These are phyloP conservation scores for Narthecium ossifragum DNA, from an alignment of 106 monocot species.

Conservation along the genomic window DNA sequence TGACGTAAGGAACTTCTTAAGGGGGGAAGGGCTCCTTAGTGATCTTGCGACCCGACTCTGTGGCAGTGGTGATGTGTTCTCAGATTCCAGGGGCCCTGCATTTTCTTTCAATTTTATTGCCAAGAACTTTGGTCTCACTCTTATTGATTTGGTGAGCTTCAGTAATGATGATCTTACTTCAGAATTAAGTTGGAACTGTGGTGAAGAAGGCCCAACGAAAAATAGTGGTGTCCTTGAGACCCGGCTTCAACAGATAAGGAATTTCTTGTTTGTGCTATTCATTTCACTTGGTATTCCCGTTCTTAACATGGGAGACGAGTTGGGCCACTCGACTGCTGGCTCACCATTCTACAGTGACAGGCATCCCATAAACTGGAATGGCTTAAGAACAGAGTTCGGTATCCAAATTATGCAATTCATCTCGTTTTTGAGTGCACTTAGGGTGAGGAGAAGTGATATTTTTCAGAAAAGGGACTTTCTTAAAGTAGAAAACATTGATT, in stretches of 20 bases:
- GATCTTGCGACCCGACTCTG: slow-evolving; percentile 80
- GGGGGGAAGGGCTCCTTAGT: slow-evolving; percentile 68
- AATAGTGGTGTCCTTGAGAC: slow-evolving; percentile 41
- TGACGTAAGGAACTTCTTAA: slow-evolving; percentile 71
- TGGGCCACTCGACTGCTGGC: slow-evolving; percentile 55
- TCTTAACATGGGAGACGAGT: slow-evolving; percentile 91
- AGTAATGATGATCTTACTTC: slow-evolving; percentile 35
- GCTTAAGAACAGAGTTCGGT: slow-evolving; percentile 34
- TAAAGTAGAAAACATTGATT: slow-evolving; percentile 63
- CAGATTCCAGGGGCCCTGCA: slow-evolving; percentile 58
- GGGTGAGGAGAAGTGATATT: slow-evolving; percentile 56
- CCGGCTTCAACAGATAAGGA: slow-evolving; percentile 69
- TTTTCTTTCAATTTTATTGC: slow-evolving; percentile 78
- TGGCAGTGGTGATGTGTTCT: slow-evolving; percentile 86
- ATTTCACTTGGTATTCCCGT: slow-evolving; percentile 84
- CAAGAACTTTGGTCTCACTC: slow-evolving; percentile 68
- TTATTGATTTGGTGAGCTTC: slow-evolving; percentile 88
- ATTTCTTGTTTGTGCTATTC: slow-evolving; percentile 78
- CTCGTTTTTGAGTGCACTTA: slow-evolving; percentile 49
- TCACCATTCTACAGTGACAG: slow-evolving; percentile 36
- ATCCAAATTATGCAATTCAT: slow-evolving; percentile 61
- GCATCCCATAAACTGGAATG: slow-evolving; percentile 48
- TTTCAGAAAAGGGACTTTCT: slow-evolving; percentile 62
- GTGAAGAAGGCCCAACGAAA: slow-evolving; percentile 67
- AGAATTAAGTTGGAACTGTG: slow-evolving; percentile 92